Evolutionary conservation across 192 early-diverging fungal genomes (phyloP).

Genomic region (Chytriomyces confervae): DNA sequence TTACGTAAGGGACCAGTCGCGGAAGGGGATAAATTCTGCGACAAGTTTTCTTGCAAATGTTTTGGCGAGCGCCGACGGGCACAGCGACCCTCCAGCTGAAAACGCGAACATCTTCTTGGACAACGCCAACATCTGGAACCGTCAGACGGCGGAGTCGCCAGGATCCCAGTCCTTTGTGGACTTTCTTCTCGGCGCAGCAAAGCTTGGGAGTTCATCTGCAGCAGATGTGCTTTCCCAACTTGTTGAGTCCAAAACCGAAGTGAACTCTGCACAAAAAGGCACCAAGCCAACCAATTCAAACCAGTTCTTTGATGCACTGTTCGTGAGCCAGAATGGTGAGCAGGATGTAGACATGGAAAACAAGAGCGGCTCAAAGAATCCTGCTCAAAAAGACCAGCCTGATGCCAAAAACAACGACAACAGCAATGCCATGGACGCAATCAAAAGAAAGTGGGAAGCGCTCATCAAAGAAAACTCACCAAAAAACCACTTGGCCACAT

Average conservation of each 20-base stretch:
- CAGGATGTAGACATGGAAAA: background rate
- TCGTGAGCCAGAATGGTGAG: background rate
- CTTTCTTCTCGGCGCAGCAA: background rate
- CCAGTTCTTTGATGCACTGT: background rate
- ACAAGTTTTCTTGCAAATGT: conserved; percentile 9
- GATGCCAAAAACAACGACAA: background rate
- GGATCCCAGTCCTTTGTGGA: background rate
- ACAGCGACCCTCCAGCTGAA: background rate
- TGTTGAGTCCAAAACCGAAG: background rate
- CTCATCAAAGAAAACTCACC: background rate
- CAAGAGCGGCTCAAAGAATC: background rate
- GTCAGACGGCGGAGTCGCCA: background rate
- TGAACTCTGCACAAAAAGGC: background rate
- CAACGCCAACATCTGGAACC: background rate
- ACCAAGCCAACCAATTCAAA: background rate
- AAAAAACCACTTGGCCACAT: background rate
- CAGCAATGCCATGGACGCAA: background rate
- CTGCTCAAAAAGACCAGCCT: background rate
- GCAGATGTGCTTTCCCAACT: conserved; percentile 6
- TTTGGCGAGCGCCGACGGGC: background rate
- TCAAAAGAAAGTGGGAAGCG: conserved; percentile 9
- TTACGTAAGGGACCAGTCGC: background rate
- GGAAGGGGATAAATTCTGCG: background rate
- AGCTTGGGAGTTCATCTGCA: background rate
- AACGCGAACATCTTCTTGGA: background rate